phyloP scores from a whole-genome alignment of 192 early-diverging fungal species.

The Paraglomus occultum region DNA sequence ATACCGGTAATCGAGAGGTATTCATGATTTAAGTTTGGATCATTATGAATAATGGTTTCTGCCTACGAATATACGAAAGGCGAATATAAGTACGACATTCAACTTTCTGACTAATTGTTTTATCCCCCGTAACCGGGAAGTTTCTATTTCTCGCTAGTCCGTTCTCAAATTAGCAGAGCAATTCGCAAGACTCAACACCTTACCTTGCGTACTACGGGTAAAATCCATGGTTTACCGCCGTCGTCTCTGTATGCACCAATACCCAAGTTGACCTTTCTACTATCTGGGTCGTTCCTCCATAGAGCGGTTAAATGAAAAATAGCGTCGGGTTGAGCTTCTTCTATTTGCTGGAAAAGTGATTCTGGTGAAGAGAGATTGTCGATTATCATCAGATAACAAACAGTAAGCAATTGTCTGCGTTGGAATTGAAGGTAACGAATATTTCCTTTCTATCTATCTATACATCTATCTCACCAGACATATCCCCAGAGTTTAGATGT shows the following conservation, averaged over 20 bases:
- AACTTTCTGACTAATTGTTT: not conserved
- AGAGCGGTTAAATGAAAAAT: slow-evolving; percentile 87
- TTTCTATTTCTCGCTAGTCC: not conserved
- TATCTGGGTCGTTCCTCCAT: slow-evolving; percentile 76
- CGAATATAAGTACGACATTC: not conserved
- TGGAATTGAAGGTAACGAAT: too few relatives aligned
- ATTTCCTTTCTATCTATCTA: too few relatives aligned
- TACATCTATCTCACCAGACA: too few relatives aligned
- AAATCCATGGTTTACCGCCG: slow-evolving; percentile 90
- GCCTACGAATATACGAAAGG: slow-evolving; percentile 50
- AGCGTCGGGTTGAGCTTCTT: slow-evolving; percentile 77
- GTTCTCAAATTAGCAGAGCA: not conserved
- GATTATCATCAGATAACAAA: too few relatives aligned
- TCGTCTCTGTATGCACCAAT: slow-evolving; percentile 96
- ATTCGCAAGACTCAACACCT: too few relatives aligned
- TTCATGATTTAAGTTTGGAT: slow-evolving; percentile 84
- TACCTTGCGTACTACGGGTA: slow-evolving; percentile 92
- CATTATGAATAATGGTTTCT: slow-evolving; percentile 66
- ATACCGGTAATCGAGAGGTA: slow-evolving; percentile 90
- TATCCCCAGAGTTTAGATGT: too few relatives aligned
- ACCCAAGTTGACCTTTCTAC: slow-evolving; percentile 88
- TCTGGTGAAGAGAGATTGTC: slow-evolving; percentile 11
- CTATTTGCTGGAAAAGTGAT: slow-evolving; percentile 51
- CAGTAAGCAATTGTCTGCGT: too few relatives aligned
- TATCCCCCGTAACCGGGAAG: too few relatives aligned